Evolutionary conservation across 2,329 filamentous ascomycete genomes (phyloP).

Genomic region (Blastomyces gilchristii): DNA sequence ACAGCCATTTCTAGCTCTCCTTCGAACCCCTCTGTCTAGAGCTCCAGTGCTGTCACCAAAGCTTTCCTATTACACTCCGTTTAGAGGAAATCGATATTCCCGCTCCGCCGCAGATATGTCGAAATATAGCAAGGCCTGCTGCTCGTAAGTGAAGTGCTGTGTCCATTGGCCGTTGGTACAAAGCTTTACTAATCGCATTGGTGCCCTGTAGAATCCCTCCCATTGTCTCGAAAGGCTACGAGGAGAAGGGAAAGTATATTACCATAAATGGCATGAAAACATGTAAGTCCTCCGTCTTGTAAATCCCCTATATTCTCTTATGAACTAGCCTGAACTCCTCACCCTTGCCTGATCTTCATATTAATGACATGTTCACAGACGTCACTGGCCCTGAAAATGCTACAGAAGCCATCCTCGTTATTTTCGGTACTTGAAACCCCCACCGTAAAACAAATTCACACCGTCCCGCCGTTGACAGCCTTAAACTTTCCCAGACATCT

Average conservation of each 20-base stretch:
- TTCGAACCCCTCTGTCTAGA: not conserved
- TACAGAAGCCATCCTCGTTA: conserved; percentile 47
- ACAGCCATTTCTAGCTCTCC: not conserved
- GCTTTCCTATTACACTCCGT: not conserved
- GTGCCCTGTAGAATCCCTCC: conserved; percentile 30
- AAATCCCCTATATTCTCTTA: not conserved
- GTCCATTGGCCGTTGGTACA: not conserved
- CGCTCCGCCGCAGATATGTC: conserved; percentile 23
- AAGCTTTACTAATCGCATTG: not conserved
- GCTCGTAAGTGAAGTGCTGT: conserved; percentile 28
- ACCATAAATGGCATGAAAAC: conserved; percentile 53
- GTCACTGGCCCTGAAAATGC: conserved; percentile 47
- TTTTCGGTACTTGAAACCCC: conserved; percentile 35
- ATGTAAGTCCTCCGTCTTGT: conserved; percentile 31
- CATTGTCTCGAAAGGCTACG: conserved; percentile 38
- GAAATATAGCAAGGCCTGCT: conserved; percentile 36
- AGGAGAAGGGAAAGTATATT: conserved; percentile 49
- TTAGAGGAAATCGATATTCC: not conserved
- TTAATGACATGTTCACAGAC: conserved; percentile 29
- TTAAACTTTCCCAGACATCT: conserved; percentile 42
- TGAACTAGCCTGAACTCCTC: not conserved
- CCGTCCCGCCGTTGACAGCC: not conserved
- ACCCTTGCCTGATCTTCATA: conserved; percentile 3
- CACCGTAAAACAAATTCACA: not conserved
- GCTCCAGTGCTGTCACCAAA: not conserved